A percentile compares a stretch with the other conserved stretches of the same genome.
Evolutionary conservation across 169 alveolate genomes (phyloP).

Genomic region (Plasmodium inui): DNA sequence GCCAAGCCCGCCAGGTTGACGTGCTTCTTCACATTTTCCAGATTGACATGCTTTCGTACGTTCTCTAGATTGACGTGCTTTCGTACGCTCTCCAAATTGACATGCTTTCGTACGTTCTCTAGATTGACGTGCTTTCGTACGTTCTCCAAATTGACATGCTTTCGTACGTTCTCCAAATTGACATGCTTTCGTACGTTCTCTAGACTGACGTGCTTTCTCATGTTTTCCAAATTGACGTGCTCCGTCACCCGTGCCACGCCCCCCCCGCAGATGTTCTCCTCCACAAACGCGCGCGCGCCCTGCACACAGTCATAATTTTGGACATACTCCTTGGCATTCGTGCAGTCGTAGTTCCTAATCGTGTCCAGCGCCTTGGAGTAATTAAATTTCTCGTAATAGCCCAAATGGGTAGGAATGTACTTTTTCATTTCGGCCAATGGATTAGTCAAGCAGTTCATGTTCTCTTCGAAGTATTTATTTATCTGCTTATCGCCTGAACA

Average conservation of each 20-base stretch:
- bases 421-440: slow-evolving; percentile 16
- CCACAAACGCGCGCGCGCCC: background rate
- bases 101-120: background rate
- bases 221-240: slow-evolving; percentile 15
- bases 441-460: background rate
- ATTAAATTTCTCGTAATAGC: slow-evolving; percentile 28
- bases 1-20: background rate
- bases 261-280: background rate
- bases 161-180: background rate
- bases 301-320: slow-evolving; percentile 11
- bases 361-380: slow-evolving; percentile 8
- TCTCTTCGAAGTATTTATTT: background rate
- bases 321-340: slow-evolving; percentile 6
- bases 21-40: background rate
- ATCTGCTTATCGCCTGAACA: slow-evolving; percentile 5
- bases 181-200: background rate
- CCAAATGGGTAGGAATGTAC: background rate
- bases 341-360: slow-evolving; percentile 18
- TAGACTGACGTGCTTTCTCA: background rate
- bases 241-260: background rate
- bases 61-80: background rate
- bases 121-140: background rate
- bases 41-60: background rate
- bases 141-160: background rate
- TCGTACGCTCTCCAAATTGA: slow-evolving; percentile 3